Evolutionary conservation across 257 asterid species (phyloP).

Genomic region (Solanum tacnaense): DNA sequence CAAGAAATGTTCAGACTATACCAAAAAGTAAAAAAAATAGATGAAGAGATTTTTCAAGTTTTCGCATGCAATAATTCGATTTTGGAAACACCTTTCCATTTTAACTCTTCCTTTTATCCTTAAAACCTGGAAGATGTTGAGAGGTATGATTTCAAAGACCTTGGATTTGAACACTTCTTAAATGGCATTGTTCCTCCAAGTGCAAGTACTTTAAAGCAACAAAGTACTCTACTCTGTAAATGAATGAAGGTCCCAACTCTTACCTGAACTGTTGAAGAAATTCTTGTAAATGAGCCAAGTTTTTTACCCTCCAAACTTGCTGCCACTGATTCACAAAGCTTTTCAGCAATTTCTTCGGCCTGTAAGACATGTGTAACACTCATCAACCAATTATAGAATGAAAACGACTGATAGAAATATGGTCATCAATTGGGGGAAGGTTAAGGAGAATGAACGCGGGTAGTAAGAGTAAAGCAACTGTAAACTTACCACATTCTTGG

Average conservation of each 20-base stretch:
- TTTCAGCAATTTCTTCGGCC: conserved; percentile 99
- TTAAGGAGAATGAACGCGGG: not conserved
- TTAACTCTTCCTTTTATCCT: not conserved
- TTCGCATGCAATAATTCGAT: not conserved
- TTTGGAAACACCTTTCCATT: not conserved
- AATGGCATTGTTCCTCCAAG: not conserved
- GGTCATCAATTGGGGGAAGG: not conserved
- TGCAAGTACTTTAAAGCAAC: not conserved
- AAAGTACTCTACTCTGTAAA: not conserved
- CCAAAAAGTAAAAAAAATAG: not conserved
- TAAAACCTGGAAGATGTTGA: not conserved
- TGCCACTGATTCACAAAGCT: conserved; percentile 94
- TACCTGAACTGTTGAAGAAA: conserved; percentile 95
- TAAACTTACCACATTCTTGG: conserved; percentile 90
- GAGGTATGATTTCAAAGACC: not conserved
- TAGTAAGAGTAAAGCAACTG: not conserved
- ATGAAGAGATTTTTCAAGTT: not conserved
- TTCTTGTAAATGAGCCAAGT: conserved; percentile 79
- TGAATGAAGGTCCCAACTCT: not conserved
- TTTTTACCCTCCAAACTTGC: conserved; percentile 94
- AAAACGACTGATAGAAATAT: not conserved
- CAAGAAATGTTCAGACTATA: not conserved
- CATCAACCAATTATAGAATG: not conserved
- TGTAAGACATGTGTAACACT: conserved; percentile 18
- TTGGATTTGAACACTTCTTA: not conserved